Conservation (phyloP, 2,329 filamentous ascomycete genomes). For the Epichloe sylvatica region DNA sequence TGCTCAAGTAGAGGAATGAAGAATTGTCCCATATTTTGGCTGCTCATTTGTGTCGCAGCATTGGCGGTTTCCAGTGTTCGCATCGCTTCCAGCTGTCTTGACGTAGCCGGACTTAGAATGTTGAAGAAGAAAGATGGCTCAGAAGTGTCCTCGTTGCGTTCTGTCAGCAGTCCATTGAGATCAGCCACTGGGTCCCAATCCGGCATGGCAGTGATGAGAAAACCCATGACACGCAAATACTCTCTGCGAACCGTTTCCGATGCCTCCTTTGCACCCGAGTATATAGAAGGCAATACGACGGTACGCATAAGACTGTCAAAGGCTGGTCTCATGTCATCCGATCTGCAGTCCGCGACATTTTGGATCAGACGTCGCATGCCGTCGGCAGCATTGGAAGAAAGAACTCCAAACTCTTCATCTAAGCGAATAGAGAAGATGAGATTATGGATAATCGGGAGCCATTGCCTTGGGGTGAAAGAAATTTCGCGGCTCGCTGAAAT, state of each 20-base stretch:
- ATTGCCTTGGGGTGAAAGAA: constrained; percentile 55
- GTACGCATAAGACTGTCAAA: constrained; percentile 46
- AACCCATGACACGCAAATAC: constrained; percentile 64
- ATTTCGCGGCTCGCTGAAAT: constrained; percentile 51
- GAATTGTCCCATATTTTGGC: constrained; percentile 69
- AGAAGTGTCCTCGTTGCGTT: constrained; percentile 47
- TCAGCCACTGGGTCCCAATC: constrained; percentile 59
- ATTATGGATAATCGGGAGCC: constrained; percentile 80
- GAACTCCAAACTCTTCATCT: constrained; percentile 75
- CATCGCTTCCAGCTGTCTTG: constrained; percentile 72
- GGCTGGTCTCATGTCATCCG: constrained; percentile 21
- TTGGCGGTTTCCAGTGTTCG: constrained; percentile 61
- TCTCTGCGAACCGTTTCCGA: constrained; percentile 80
- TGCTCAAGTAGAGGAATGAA: constrained; percentile 88
- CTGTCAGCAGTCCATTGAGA: constrained; percentile 52
- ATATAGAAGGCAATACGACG: constrained; percentile 61
- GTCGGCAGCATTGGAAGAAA: constrained; percentile 67
- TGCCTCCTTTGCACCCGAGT: constrained; percentile 57
- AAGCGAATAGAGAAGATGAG: constrained; percentile 76
- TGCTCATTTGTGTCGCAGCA: constrained; percentile 47
- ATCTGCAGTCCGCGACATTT: constrained; percentile 32
- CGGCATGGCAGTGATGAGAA: constrained; percentile 58
- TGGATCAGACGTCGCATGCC: constrained; percentile 67
- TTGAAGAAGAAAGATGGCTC: constrained; percentile 79
- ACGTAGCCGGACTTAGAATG: constrained; percentile 76